Evolutionary conservation across 2,329 filamentous ascomycete species (phyloP), one percentile per base, ranked within the genome.

Genomic region (Aspergillus aculeatinus): DNA sequence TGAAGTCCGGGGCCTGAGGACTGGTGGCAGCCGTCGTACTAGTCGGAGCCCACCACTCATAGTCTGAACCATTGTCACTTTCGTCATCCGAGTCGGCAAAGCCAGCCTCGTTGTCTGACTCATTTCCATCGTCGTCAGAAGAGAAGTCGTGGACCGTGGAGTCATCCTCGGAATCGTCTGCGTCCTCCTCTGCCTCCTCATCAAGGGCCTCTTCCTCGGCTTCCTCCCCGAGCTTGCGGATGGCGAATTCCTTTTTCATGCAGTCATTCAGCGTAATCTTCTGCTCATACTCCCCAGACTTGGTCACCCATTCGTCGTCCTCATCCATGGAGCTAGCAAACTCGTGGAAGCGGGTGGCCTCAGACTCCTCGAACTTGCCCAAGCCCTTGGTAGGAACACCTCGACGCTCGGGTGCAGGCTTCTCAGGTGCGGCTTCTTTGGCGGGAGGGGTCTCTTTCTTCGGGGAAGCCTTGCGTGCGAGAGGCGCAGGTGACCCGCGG

Each of bases 211-310:
- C 95, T 69, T 96, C 91, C 72, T 98, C 95, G 1, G 88, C 95
- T 76, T 99, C 94, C 72, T 91, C 89, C 51, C 88, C 94, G 27
- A 98, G 79, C 63, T 90, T 88, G 52, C 94, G 89, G 63, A 99
- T 95, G 31, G 87, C 87, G 63, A 92, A 92, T 77, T 99, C 95
- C 76, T 96, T 96, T 73, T 87, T 84, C 65, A 99, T 82, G 4
- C 93, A 96, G 72, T 98, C 95, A 66, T 89, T 87, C 65, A 99
- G 88, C 4, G 93, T 98, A 44, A 99, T 82, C 70, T 91, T 92
- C 53, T 83, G 83, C 58, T 83, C 83, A 65, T 87, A 81, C 33
- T 85, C 84, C 7, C 84, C 82, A 35, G 85, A 81, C 68, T 91
- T 89, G 58, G 89, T 87, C 31, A 96, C 91, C 95, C 95, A 99